Evolutionary conservation across 192 early-diverging fungal species (phyloP).

Genomic region (Haplosporangium gracile): DNA sequence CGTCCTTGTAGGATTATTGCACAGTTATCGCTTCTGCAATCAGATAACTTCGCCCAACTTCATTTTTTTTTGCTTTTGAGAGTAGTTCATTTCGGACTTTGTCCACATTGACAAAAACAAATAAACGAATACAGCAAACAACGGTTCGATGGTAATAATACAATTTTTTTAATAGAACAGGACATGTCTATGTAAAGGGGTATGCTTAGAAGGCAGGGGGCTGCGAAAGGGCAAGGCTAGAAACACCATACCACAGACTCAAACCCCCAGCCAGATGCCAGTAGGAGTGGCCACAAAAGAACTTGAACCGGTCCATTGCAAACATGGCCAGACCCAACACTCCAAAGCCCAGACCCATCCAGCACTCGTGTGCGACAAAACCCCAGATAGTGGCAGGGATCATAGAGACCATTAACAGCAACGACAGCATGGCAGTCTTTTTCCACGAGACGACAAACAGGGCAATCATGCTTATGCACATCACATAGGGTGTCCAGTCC

Average conservation of each 20-base stretch:
- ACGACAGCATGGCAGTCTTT: slow-evolving; percentile 51
- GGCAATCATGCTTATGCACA: slow-evolving; percentile 22
- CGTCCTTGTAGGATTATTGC: no score
- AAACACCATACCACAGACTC: slow-evolving; percentile 45
- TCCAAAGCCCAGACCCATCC: slow-evolving; percentile 39
- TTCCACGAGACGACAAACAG: slow-evolving; percentile 53
- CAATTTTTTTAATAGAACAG: background rate
- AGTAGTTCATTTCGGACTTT: no score
- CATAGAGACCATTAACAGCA: slow-evolving; percentile 53
- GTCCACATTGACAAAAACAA: no score
- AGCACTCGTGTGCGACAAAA: slow-evolving; percentile 39
- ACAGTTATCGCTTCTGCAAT: no score
- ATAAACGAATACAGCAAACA: no score
- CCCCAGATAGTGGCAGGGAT: slow-evolving; percentile 54
- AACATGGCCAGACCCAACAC: slow-evolving; percentile 45
- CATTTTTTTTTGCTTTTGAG: no score
- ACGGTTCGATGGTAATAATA: background rate
- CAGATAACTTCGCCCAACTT: no score
- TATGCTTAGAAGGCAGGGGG: background rate
- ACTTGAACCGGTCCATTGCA: slow-evolving; percentile 42
- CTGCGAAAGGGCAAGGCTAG: slow-evolving; percentile 33
- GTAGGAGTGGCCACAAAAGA: slow-evolving; percentile 51
- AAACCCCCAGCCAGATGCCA: slow-evolving; percentile 50
- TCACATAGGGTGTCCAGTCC: slow-evolving; percentile 37
- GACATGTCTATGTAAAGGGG: background rate